Evolutionary conservation across 352 stramenopile species (phyloP).

Genomic region (Pythium folliculosum): DNA sequence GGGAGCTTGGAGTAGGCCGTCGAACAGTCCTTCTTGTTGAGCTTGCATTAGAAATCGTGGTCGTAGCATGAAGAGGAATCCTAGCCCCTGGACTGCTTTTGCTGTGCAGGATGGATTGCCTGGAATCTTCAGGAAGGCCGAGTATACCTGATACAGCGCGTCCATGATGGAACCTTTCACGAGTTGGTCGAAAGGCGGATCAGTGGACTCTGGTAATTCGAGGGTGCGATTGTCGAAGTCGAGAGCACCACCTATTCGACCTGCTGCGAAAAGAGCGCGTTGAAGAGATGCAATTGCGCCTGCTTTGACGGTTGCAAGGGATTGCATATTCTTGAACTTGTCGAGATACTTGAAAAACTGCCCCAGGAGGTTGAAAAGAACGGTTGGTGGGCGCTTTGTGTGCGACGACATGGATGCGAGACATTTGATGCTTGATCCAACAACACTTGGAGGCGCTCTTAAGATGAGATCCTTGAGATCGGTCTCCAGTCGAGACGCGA

Average conservation of each 20-base stretch:
- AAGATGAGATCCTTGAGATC: conserved; percentile 73
- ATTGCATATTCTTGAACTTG: conserved; percentile 45
- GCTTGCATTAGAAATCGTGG: conserved; percentile 70
- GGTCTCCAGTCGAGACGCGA: conserved; percentile 47
- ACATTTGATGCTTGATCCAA: conserved; percentile 76
- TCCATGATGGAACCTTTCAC: conserved; percentile 55
- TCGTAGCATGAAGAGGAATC: conserved; percentile 71
- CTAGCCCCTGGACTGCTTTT: conserved; percentile 84
- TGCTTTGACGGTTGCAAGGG: conserved; percentile 36
- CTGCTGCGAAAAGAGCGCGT: conserved; percentile 69
- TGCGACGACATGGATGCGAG: conserved; percentile 53
- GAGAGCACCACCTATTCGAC: conserved; percentile 66
- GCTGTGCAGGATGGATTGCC: conserved; percentile 51
- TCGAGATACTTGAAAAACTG: conserved; percentile 62
- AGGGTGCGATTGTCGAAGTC: conserved; percentile 54
- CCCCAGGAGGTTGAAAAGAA: conserved; percentile 69
- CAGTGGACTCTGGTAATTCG: conserved; percentile 23
- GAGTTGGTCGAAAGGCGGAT: conserved; percentile 35
- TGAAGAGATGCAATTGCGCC: conserved; percentile 58
- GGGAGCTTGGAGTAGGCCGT: conserved; percentile 40
- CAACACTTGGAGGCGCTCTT: conserved; percentile 76
- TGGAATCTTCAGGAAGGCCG: conserved; percentile 43
- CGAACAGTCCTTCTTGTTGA: conserved; percentile 71
- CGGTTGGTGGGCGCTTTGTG: conserved; percentile 41
- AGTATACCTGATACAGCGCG: conserved; percentile 64